A percentile compares a stretch with the other conserved stretches of the same genome.
These are phyloP conservation scores for Tulasnella sp. DNA, from an alignment of 768 basidiomycete species.

Conservation along the genomic window DNA sequence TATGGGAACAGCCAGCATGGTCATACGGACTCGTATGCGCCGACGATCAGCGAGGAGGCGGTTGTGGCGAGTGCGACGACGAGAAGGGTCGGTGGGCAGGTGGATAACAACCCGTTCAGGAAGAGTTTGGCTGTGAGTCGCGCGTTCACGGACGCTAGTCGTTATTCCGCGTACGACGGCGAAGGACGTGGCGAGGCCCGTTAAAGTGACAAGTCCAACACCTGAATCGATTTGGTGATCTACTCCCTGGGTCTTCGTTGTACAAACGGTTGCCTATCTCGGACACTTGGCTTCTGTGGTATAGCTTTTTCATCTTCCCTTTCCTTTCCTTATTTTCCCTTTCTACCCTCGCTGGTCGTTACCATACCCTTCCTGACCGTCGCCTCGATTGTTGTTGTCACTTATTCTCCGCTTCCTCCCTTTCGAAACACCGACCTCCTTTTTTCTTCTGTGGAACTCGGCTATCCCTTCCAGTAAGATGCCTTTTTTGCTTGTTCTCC, in stretches of 20 bases:
- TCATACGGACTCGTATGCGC: neutral
- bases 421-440: neutral
- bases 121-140: constrained; percentile 14
- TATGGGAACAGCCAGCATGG: neutral
- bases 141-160: constrained; percentile 2
- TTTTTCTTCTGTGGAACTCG: neutral
- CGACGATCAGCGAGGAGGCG: neutral
- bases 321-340: neutral
- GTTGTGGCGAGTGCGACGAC: neutral
- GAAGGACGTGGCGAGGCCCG: neutral
- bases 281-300: too few relatives aligned
- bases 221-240: neutral
- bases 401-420: neutral
- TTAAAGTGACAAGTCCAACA: neutral
- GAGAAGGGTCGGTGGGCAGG: neutral
- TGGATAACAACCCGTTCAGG: constrained; percentile 16
- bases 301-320: neutral
- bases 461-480: neutral
- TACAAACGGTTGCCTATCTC: too few relatives aligned
- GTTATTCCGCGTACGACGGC: neutral
- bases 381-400: neutral
- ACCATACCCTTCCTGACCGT: neutral
- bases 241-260: neutral
- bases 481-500: neutral
- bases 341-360: neutral